phyloP scores from a whole-genome alignment of 1,284 basidiomycete species.

The Polyporus tsugae region DNA sequence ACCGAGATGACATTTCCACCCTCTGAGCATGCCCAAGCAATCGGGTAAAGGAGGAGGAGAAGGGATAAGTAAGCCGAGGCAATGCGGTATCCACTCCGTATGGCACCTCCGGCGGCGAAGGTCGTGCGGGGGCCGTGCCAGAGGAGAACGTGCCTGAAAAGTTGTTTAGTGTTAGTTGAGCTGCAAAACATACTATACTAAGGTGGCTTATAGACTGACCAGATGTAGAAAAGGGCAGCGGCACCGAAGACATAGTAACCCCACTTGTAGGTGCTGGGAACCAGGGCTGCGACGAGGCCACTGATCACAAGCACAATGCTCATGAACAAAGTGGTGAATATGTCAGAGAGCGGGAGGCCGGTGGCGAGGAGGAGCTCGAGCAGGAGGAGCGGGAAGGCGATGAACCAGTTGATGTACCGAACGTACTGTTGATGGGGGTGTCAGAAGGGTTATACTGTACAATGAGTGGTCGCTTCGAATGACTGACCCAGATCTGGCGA shows the following conservation, averaged over 20 bases:
- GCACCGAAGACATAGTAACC: constrained; percentile 57
- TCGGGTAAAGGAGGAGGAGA: constrained; percentile 61
- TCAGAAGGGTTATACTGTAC: neutral
- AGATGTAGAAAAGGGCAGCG: constrained; percentile 56
- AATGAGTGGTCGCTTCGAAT: neutral
- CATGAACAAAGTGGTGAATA: constrained; percentile 65
- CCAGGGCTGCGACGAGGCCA: constrained; percentile 61
- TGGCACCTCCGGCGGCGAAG: constrained; percentile 47
- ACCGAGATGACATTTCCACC: constrained; percentile 56
- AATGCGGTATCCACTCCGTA: constrained; percentile 50
- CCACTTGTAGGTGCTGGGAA: constrained; percentile 61
- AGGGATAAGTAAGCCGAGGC: constrained; percentile 55
- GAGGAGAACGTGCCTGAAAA: constrained; percentile 43
- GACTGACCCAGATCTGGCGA: constrained; percentile 60
- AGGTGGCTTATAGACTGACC: constrained; percentile 42
- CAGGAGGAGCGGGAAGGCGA: constrained; percentile 65
- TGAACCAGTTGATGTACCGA: constrained; percentile 66
- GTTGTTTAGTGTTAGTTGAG: neutral
- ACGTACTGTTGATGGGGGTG: constrained; percentile 43
- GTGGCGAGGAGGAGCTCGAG: constrained; percentile 58
- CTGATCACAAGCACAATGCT: constrained; percentile 58
- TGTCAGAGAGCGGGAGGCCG: constrained; percentile 59
- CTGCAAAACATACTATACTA: neutral
- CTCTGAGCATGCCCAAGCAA: constrained; percentile 57
- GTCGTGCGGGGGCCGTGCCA: constrained; percentile 43